Conservation (phyloP, 1,139 yeast species). For the Blastobotrys buckinghamii region DNA sequence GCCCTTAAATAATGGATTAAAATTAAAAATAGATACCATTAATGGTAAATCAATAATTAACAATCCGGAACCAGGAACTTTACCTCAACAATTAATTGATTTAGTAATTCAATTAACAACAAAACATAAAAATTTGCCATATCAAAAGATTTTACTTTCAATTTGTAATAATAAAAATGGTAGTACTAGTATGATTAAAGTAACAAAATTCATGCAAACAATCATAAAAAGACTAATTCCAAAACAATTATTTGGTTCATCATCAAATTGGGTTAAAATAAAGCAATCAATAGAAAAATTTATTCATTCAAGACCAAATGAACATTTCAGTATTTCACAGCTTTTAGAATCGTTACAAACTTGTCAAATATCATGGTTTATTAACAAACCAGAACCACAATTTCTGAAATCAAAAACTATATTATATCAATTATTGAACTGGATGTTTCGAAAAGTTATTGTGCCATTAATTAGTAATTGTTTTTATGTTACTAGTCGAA, state of each 20-base stretch:
- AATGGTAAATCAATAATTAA: not conserved
- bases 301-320: slow-evolving; percentile 35
- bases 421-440: slow-evolving; percentile 43
- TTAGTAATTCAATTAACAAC: not conserved
- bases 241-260: slow-evolving; percentile 48
- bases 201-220: slow-evolving; percentile 15
- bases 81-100: not conserved
- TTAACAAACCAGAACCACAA: not conserved
- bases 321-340: slow-evolving; percentile 29
- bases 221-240: slow-evolving; percentile 42
- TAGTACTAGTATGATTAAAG: slow-evolving; percentile 1
- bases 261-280: slow-evolving; percentile 42
- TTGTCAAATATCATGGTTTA: slow-evolving; percentile 43
- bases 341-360: slow-evolving; percentile 35
- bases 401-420: slow-evolving; percentile 24
- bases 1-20: slow-evolving; percentile 1
- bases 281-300: slow-evolving; percentile 37
- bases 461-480: slow-evolving; percentile 45
- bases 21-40: not conserved
- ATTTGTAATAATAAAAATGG: slow-evolving; percentile 1
- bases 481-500: slow-evolving; percentile 61
- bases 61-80: not conserved
- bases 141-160: slow-evolving; percentile 1
- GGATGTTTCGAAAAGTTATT: slow-evolving; percentile 52
- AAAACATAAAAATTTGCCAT: slow-evolving; percentile 5